Base-by-base conservation (phyloP, 306 rosid species). In the Gillenia trifoliata region DNA sequence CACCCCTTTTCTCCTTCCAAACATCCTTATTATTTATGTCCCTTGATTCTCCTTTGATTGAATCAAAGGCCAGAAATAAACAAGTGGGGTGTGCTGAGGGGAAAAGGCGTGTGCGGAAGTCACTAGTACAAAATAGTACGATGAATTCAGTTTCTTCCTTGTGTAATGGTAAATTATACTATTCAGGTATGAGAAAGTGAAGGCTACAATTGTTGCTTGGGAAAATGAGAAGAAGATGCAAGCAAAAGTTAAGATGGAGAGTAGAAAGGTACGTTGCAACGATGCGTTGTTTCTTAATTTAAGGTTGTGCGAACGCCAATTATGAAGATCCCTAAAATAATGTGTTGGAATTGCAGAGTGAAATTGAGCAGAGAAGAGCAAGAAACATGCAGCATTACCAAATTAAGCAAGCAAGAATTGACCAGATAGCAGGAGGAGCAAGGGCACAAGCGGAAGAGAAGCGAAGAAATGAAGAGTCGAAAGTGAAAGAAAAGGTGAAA, bases 201-300 rank as follows among this genome's bases (percentile, higher is more conserved):
- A 79, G 82, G 80, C 85, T 55, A 52, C 79, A 25, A 82, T 86
- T 78, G 77, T 75, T 77, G 73, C 70, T 3, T 88, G 89, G 91
- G 89, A 92, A 80, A 74, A 81, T 63, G 79, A 88, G 86, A 88
- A 79, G 78, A 92, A 81, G 76, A 79, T 71, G 86, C 81, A 82
- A 64, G 87, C 82, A 16, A 89, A 87, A 81, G 63, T 61, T 43
- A 86, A 87, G 20, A 73, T 75, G 86, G 90, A 85, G 56, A 85
- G 64, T 64, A 90, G 64, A 65, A 80, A 85, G 85, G 90, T 88
- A 70, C 34, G n/a, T 40, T 68, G 23, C 5, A 29, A 12, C 29
- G 16, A 25, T 15, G n/a, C 36, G 2, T 29, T 72, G 34, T 47
- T 47, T 23, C 63, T 47, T 38, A 26, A 31, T 59, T 73, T 52